phyloP scores from a whole-genome alignment of 306 rosid species.

The Dalbergia cultrata region DNA sequence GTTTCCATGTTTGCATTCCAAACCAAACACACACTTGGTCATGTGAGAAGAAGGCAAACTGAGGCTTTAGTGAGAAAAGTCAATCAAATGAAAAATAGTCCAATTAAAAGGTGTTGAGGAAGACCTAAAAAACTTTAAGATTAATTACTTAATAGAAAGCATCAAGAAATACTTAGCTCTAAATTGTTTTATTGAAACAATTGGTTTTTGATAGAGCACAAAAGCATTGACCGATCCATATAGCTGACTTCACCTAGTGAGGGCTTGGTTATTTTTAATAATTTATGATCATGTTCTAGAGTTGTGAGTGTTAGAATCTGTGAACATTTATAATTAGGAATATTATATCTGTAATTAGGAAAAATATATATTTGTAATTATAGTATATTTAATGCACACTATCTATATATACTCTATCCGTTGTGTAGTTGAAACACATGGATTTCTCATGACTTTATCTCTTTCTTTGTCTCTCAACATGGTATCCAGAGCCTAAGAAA shows the following conservation, averaged over 20 bases:
- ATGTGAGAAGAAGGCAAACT: not conserved
- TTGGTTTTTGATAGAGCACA: slow-evolving; percentile 4
- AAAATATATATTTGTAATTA: too few species aligned
- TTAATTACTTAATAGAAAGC: not conserved
- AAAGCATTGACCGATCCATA: not conserved
- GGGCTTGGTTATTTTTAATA: not conserved
- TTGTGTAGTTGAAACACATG: too few species aligned
- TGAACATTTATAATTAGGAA: too few species aligned
- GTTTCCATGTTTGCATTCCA: too few species aligned
- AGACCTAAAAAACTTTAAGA: slow-evolving; percentile 2
- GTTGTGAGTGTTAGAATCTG: too few species aligned
- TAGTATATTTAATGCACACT: too few species aligned
- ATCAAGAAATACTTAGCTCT: not conserved
- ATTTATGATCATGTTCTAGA: too few species aligned
- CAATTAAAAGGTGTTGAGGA: slow-evolving; percentile 18
- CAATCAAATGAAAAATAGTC: slow-evolving; percentile 30
- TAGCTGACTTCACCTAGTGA: slow-evolving; percentile 5
- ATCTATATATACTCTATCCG: too few species aligned
- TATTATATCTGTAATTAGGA: too few species aligned
- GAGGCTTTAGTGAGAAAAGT: not conserved
- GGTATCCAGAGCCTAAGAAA: too few species aligned
- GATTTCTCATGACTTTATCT: too few species aligned
- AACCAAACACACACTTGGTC: not conserved
- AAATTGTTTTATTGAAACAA: not conserved
- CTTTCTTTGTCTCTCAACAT: too few species aligned